These are phyloP conservation scores for Heterobasidion irregulare DNA, from an alignment of 1,284 basidiomycete genomes.

Conservation along the genomic window DNA sequence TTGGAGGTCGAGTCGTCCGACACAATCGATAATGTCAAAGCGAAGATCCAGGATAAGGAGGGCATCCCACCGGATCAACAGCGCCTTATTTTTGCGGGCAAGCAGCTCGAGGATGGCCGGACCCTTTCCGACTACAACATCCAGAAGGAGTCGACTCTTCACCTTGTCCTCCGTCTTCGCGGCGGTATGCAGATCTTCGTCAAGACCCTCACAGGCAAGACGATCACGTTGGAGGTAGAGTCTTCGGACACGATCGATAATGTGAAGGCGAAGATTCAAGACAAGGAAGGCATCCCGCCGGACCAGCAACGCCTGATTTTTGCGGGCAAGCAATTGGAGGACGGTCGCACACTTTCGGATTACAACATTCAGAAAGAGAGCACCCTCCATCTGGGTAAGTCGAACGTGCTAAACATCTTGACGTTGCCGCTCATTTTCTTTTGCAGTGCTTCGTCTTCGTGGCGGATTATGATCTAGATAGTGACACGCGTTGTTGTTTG, in stretches of 20 bases:
- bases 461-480: slow-evolving; percentile 41
- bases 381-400: slow-evolving; percentile 47
- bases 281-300: slow-evolving; percentile 92
- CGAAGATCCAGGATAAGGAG: slow-evolving; percentile 95
- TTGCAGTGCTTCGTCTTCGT: slow-evolving; percentile 69
- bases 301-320: slow-evolving; percentile 99
- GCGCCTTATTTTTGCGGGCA: slow-evolving; percentile 87
- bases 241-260: slow-evolving; percentile 97
- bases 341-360: slow-evolving; percentile 84
- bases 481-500: background rate
- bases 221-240: slow-evolving; percentile 96
- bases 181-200: slow-evolving; percentile 87
- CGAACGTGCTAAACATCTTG: slow-evolving; percentile 23
- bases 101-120: slow-evolving; percentile 64
- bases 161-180: slow-evolving; percentile 91
- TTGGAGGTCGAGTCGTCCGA: slow-evolving; percentile 84
- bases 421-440: slow-evolving; percentile 22
- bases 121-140: slow-evolving; percentile 89
- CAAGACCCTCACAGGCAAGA: slow-evolving; percentile 95
- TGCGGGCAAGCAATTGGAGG: slow-evolving; percentile 97
- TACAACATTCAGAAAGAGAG: slow-evolving; percentile 79
- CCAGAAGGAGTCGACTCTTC: slow-evolving; percentile 94
- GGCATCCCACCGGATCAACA: slow-evolving; percentile 96
- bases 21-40: slow-evolving; percentile 97
- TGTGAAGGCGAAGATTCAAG: slow-evolving; percentile 95